Percentiles rank a stretch among this genome's conserved stretches.
Conservation (phyloP, 176 grass and related monocot genomes). For the Carex myosuroides region DNA sequence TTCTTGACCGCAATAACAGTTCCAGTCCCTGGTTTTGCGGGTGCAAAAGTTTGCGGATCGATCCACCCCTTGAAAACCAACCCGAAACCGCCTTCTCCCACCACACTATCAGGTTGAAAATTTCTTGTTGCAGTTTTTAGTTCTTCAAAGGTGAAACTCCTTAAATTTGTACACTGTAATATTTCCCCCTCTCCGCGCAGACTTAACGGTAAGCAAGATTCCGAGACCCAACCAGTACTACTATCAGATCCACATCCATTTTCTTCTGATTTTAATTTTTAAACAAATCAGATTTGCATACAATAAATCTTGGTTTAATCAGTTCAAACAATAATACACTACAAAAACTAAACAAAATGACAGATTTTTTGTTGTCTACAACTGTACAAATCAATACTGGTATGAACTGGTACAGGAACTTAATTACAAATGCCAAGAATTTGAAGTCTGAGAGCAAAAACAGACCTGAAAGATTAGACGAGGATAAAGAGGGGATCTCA, state of each 20-base stretch:
- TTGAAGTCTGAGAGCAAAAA: constrained; percentile 5
- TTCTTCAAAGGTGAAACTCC: constrained; percentile 38
- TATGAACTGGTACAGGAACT: background rate
- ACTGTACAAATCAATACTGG: background rate
- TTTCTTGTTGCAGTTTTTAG: constrained; percentile 38
- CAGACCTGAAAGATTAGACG: constrained; percentile 15
- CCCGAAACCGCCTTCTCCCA: constrained; percentile 70
- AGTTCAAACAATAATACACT: background rate
- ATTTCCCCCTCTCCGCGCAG: background rate
- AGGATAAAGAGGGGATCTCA: background rate
- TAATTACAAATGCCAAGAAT: background rate
- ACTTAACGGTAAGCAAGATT: background rate
- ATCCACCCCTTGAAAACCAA: constrained; percentile 64
- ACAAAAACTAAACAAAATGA: background rate
- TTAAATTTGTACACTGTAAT: constrained; percentile 12
- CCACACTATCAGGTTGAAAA: constrained; percentile 40
- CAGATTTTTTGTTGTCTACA: background rate
- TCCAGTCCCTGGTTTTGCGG: constrained; percentile 40
- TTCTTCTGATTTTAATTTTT: background rate
- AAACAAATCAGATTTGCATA: background rate
- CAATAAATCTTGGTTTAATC: background rate
- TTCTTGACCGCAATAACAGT: constrained; percentile 51
- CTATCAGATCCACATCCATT: background rate
- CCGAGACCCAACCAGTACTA: background rate
- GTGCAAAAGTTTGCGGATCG: constrained; percentile 45